Base-by-base conservation (phyloP, 2,329 filamentous ascomycete species). In the Ambrosiella xylebori region DNA sequence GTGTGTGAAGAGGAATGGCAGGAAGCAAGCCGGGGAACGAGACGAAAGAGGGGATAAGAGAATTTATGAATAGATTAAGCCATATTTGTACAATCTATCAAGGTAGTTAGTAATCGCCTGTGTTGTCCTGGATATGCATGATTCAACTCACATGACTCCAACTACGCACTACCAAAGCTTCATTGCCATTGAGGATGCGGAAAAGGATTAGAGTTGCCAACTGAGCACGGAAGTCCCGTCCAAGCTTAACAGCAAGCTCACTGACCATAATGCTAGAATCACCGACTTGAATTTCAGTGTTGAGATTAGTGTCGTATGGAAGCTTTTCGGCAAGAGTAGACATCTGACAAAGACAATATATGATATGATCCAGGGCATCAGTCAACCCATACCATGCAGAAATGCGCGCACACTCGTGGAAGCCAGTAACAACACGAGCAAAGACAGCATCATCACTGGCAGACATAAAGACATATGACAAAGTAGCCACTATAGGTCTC, bases 401-500 rank as follows among this genome's bases (percentile, higher is more conserved):
- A 63, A 98, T 95, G 61, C 88, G 85, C 15, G 93, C 90, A 68
- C 91, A 97, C 69, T 98, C 91, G 65, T 95, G 88, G 66, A 98
- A 98, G 1, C 93, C 93, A 53, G 87, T 87, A 36, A 97, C 88
- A 15, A 98, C 86, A 61, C 93, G 82, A 40, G 88, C 88, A 67
- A 95, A 98, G 2, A 98, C 93, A 0, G 91, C 78, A 68, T 98
- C 93, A 66, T 98, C 94, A 0, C 89, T 95, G 13, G 94, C 94
- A 40, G 91, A 97, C 85, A 97, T 95, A 73, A 98, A 98, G 2
- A 98, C 93, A 67, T 97, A 98, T 11, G 93, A 94, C 57, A 98
- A 74, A 0, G 94, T 97, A 2, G 93, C 90, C 41, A 98, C 79
- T 54, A 98, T 89, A 0, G 94, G 91, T 67, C 82, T 89, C 93